Percentiles rank a stretch among this genome's conserved stretches.
Conservation (phyloP, 805 yeast genomes). For the Spathaspora hagerdaliae region DNA sequence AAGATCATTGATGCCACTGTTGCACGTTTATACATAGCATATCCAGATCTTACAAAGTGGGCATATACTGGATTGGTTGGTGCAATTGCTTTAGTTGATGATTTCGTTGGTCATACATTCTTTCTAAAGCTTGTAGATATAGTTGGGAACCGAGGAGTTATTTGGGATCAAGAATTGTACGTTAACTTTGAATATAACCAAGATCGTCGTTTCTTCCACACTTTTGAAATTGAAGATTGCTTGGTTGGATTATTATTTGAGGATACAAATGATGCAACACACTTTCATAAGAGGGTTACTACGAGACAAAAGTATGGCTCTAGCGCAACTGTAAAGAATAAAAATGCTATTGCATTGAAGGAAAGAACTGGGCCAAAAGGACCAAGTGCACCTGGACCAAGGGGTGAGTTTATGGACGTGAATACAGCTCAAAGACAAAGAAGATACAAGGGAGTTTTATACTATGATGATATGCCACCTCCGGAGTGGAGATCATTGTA, state of each 20-base stretch:
- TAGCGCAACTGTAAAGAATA: slow-evolving; percentile 79
- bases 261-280: slow-evolving; percentile 82
- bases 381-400: slow-evolving; percentile 48
- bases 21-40: slow-evolving; percentile 84
- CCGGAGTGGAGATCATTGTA: slow-evolving; percentile 80
- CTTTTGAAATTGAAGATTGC: slow-evolving; percentile 91
- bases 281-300: slow-evolving; percentile 74
- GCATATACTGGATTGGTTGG: slow-evolving; percentile 85
- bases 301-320: slow-evolving; percentile 79
- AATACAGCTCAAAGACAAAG: slow-evolving; percentile 53
- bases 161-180: slow-evolving; percentile 97
- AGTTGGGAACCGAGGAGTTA: slow-evolving; percentile 73
- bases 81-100: slow-evolving; percentile 84
- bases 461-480: slow-evolving; percentile 78
- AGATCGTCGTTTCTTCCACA: slow-evolving; percentile 91
- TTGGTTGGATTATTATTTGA: slow-evolving; percentile 83
- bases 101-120: slow-evolving; percentile 89
- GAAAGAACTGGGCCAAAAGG: slow-evolving; percentile 29
- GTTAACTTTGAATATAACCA: slow-evolving; percentile 86
- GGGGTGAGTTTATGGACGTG: slow-evolving; percentile 55
- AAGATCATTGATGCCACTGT: slow-evolving; percentile 88
- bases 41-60: slow-evolving; percentile 82
- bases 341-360: slow-evolving; percentile 80
- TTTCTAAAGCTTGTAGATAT: slow-evolving; percentile 88
- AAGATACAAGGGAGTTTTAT: slow-evolving; percentile 54